Conservation (phyloP, 2,329 filamentous ascomycete species). For the Thelonectria rubi region DNA sequence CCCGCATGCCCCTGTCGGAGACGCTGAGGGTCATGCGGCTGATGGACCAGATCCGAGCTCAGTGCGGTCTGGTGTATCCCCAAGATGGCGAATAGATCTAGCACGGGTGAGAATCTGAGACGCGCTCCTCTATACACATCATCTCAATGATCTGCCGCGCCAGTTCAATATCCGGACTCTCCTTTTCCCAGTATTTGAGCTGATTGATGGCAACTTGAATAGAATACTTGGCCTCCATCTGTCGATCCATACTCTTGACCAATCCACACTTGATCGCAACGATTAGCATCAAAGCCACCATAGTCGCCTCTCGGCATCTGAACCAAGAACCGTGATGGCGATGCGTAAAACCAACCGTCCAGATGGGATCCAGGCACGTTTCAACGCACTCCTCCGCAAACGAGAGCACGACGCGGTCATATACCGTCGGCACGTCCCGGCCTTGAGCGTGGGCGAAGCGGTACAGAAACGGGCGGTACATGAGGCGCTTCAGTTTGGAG, state of each 20-base stretch:
- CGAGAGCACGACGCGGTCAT: not conserved
- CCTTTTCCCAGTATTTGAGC: constrained; percentile 16
- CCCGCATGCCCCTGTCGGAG: constrained; percentile 55
- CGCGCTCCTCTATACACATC: constrained; percentile 9
- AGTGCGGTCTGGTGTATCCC: constrained; percentile 14
- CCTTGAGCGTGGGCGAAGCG: constrained; percentile 7
- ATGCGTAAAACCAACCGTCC: not conserved
- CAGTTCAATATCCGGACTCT: constrained; percentile 10
- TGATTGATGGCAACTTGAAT: constrained; percentile 1
- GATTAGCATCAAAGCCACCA: not conserved
- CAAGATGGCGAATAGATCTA: constrained; percentile 6
- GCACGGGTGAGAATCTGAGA: not conserved
- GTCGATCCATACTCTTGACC: constrained; percentile 12
- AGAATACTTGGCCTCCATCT: constrained; percentile 11
- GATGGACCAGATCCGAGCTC: constrained; percentile 55
- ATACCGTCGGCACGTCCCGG: not conserved
- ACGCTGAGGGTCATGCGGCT: constrained; percentile 56
- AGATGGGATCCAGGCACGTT: constrained; percentile 5
- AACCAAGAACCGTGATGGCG: constrained; percentile 20
- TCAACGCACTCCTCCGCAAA: constrained; percentile 16
- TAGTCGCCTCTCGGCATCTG: not conserved
- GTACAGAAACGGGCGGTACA: constrained; percentile 16
- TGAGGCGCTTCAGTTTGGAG: not conserved
- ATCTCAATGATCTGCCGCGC: constrained; percentile 10
- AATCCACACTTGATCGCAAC: constrained; percentile 6